phyloP scores from a whole-genome alignment of 2,329 filamentous ascomycete genomes.

The Septoria petroselini region DNA sequence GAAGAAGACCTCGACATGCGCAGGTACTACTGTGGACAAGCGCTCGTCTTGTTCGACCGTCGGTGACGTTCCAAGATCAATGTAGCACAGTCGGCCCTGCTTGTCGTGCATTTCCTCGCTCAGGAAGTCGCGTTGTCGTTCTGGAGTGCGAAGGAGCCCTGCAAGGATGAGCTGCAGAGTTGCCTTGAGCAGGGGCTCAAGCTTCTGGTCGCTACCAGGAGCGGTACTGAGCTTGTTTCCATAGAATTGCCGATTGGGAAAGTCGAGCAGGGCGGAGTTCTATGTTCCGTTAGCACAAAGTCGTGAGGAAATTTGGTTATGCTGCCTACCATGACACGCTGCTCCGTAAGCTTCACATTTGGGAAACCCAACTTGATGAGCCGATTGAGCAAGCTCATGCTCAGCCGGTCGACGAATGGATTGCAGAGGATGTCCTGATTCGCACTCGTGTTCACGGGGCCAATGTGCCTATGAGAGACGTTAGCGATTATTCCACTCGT shows the following conservation, averaged over 20 bases:
- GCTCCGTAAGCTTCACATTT: slow-evolving; percentile 16
- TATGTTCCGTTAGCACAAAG: background rate
- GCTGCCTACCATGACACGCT: slow-evolving; percentile 13
- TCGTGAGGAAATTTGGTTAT: background rate
- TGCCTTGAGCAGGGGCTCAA: slow-evolving; percentile 11
- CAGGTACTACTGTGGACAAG: slow-evolving; percentile 11
- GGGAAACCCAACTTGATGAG: slow-evolving; percentile 19
- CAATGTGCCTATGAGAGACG: slow-evolving; percentile 16
- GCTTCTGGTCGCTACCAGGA: background rate
- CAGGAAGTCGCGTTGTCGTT: background rate
- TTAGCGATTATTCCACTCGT: background rate
- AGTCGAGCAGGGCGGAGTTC: slow-evolving; percentile 2
- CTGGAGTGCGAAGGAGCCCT: background rate
- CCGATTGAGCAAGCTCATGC: slow-evolving; percentile 17
- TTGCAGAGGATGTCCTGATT: slow-evolving; percentile 18
- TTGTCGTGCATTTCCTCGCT: background rate
- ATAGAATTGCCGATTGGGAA: slow-evolving; percentile 19
- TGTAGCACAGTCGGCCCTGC: background rate
- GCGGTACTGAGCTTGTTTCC: slow-evolving; percentile 9
- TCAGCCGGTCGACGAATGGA: slow-evolving; percentile 15
- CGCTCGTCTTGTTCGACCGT: background rate
- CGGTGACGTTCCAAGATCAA: background rate
- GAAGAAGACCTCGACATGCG: slow-evolving; percentile 22
- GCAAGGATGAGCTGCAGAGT: slow-evolving; percentile 11
- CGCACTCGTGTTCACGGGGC: slow-evolving; percentile 20